These are phyloP conservation scores for Penstemon newberryi DNA, from an alignment of 257 asterid species.

Conservation along the genomic window DNA sequence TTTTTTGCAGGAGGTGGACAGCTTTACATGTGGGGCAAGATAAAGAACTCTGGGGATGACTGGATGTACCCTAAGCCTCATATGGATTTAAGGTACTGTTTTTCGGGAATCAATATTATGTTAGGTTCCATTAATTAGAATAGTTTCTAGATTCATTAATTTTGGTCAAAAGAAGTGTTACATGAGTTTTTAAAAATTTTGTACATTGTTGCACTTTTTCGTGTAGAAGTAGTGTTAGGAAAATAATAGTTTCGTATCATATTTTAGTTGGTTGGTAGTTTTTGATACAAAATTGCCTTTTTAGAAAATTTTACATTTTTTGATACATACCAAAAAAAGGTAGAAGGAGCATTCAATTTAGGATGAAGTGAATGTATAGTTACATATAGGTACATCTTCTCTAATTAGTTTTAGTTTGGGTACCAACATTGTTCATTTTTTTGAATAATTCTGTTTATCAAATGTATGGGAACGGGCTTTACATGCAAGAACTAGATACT, in stretches of 20 bases:
- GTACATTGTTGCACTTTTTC: too few species aligned
- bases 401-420: background rate
- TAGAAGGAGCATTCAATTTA: too few species aligned
- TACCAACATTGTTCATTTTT: background rate
- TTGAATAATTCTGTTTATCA: background rate
- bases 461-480: background rate
- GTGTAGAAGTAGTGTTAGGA: too few species aligned
- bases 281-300: too few species aligned
- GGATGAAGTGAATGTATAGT: background rate
- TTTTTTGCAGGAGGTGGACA: constrained; percentile 86
- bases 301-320: too few species aligned
- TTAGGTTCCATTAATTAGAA: constrained; percentile 9
- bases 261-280: too few species aligned
- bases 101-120: constrained; percentile 9
- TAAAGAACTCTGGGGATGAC: constrained; percentile 89
- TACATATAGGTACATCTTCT: background rate
- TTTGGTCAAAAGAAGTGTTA: background rate
- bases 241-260: too few species aligned
- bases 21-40: constrained; percentile 99
- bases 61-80: constrained; percentile 99
- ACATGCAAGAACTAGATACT: background rate
- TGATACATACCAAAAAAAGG: too few species aligned
- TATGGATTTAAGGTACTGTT: constrained; percentile 84
- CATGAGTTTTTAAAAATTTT: too few species aligned
- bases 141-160: background rate